Base-by-base conservation (phyloP, 768 basidiomycete genomes). In the Lanmaoa rubissima region DNA sequence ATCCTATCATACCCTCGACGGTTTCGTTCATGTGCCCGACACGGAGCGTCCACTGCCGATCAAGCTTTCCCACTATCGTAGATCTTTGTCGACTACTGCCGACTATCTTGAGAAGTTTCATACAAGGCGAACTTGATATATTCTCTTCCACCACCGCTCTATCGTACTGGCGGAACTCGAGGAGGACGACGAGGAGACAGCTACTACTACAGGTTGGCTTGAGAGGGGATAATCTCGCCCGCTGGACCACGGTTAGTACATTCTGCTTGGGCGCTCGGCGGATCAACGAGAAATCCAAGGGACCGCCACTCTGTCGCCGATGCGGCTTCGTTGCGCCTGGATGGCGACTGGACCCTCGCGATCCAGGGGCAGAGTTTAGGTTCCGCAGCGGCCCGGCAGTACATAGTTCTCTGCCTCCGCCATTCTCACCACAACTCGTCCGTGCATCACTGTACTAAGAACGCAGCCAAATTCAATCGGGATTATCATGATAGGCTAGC, bases 1-100 rank as follows among this genome's bases (percentile, higher is more conserved):
- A 17, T 47, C 47, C 43, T 53, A 53, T 31, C 53, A 43, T 7
- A 44, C 53, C n/a, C n/a, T 53, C 12, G 53, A 48, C 8, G 53
- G 44, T n/a, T 19, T 53, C 14, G 26, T 47, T 48, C 52, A 44
- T 19, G 36, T 48, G 16, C 34, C 35, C 24, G 26, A 53, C 14
- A 9, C 53, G 35, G 35, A 26, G 8, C 26, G 8, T 26, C 24
- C n/a, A 17, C 11, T 53, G 7, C 3, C 35, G 7, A 28, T 9
- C 26, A 9, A 36, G 10, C 36, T 53, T 19, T 53, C 45, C 12
- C 44, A 28, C 26, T 53, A 44, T 35, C 51, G 43, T 3, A 43
- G 51, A 2, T 44, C 44, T 12, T 53, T 47, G 38, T 21, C 43
- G n/a, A 28, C 7, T 9, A 28, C 42, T 6, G 14, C 28, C 16